Evolutionary conservation across 129 eudicot species (phyloP).

Genomic region (Kitagawia praeruptora): DNA sequence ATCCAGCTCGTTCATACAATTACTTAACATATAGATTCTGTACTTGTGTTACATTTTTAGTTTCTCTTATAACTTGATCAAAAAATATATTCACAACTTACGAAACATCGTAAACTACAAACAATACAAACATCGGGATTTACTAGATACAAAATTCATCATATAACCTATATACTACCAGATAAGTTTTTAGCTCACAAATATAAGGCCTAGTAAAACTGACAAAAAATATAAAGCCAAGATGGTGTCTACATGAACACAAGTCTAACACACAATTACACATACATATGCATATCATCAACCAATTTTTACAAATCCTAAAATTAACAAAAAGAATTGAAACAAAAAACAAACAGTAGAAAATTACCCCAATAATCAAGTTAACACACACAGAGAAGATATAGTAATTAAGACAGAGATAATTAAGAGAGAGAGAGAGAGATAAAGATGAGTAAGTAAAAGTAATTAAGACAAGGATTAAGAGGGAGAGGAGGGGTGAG

Average conservation of each 20-base stretch:
- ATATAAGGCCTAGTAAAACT: background rate
- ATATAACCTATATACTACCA: background rate
- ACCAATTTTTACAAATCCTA: background rate
- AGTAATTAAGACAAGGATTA: background rate
- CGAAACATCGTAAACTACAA: too few species aligned
- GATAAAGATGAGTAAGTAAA: background rate
- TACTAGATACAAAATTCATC: background rate
- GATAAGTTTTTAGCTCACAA: background rate
- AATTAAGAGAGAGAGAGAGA: background rate
- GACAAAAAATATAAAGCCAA: background rate
- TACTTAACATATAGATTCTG: too few species aligned
- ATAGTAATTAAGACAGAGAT: background rate
- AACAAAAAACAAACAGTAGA: background rate
- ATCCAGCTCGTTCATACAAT: too few species aligned
- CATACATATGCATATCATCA: background rate
- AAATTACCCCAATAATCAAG: background rate
- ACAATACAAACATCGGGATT: background rate
- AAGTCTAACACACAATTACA: background rate
- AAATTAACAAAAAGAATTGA: too few species aligned
- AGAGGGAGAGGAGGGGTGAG: background rate
- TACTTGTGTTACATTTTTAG: too few species aligned
- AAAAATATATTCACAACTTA: background rate
- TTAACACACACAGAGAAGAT: background rate
- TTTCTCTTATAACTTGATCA: background rate
- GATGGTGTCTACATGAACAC: background rate